Percentiles rank a stretch among this genome's conserved stretches.
phyloP scores from a whole-genome alignment of 768 basidiomycete genomes.

The Tricholoma sp. region DNA sequence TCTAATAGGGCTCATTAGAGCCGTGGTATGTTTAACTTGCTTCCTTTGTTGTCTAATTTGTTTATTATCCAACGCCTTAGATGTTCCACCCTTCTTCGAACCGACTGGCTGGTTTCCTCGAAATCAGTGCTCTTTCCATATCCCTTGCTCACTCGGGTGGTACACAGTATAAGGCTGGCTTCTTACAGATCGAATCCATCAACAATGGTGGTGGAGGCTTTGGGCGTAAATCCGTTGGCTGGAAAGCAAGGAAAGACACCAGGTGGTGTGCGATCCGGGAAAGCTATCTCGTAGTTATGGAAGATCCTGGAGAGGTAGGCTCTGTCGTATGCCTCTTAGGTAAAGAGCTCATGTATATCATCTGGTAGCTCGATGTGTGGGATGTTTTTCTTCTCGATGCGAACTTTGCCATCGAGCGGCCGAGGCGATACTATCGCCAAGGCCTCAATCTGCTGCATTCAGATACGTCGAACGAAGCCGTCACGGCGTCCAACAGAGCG shows the following conservation, averaged over 20 bases:
- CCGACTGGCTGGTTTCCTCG: constrained; percentile 84
- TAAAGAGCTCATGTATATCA: not conserved
- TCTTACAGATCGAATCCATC: constrained; percentile 53
- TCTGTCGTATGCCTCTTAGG: not conserved
- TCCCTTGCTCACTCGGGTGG: constrained; percentile 77
- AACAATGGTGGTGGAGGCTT: constrained; percentile 51
- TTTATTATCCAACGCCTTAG: constrained; percentile 32
- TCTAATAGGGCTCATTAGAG: constrained; percentile 79
- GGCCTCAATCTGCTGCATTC: constrained; percentile 64
- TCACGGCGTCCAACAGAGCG: constrained; percentile 5
- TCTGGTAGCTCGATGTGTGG: constrained; percentile 66
- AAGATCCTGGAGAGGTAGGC: constrained; percentile 80
- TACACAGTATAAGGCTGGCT: constrained; percentile 88
- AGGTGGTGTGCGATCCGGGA: constrained; percentile 94
- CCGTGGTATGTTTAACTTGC: constrained; percentile 57
- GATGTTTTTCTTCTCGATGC: constrained; percentile 92
- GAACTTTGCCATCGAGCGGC: constrained; percentile 87
- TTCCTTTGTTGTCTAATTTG: not conserved
- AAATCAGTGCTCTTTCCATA: constrained; percentile 85
- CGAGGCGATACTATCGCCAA: constrained; percentile 82
- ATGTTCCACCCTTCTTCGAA: constrained; percentile 96
- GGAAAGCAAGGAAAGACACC: constrained; percentile 56
- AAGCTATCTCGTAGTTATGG: constrained; percentile 81
- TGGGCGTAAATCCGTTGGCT: constrained; percentile 58
- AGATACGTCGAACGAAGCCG: constrained; percentile 13